Evolutionary conservation across 2,329 filamentous ascomycete genomes (phyloP), one percentile per base, ranked within the genome.

Genomic region (Claviceps pazoutovae): DNA sequence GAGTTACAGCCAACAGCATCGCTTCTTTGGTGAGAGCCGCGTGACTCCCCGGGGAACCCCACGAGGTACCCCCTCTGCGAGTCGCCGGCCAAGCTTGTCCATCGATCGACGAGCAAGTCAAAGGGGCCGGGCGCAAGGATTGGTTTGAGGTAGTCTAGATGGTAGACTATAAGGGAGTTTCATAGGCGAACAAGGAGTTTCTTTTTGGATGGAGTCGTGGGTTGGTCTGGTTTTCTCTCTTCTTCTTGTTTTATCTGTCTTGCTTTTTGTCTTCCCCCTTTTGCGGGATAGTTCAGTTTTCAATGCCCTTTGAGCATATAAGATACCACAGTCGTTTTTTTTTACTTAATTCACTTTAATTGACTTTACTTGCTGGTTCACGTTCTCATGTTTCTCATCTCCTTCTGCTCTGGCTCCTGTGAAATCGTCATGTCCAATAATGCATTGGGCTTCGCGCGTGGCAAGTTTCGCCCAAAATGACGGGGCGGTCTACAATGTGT

Each of bases 21-120:
- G 68, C 13, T 71, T 71, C 61, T 70, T 71, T 46, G 68, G 68
- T 1, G 68, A 71, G 58, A 68, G 57, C 41, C 65, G 68, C 23
- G 67, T 70, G 1, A 71, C 68, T 1, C 68, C 68, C 5, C 59
- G 64, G 16, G 59, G 57, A 4, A 70, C 68, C 2, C 68, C 68
- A 0, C 56, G 66, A 7, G 66, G 64, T 1, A 70, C 68, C 0
- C 68, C 68, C 0, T 63, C 66, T 0, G 67, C 65, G 0, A 69
- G 62, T 45, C 63, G 68, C 9, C 61, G 66, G 36, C 57, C 57
- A 11, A 65, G 63, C 43, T 53, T 56, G 42, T 57, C 54, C 46
- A 55, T 57, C 39, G 3, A 34, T 34, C 46, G 11, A 16, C 53
- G 5, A 6, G 49, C 7, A 57, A 52, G 34, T 44, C 13, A 44